Percentiles rank a stretch among this genome's conserved stretches.
Conservation (phyloP, 2,329 filamentous ascomycete species). For the Dactylellina parvicollis region DNA sequence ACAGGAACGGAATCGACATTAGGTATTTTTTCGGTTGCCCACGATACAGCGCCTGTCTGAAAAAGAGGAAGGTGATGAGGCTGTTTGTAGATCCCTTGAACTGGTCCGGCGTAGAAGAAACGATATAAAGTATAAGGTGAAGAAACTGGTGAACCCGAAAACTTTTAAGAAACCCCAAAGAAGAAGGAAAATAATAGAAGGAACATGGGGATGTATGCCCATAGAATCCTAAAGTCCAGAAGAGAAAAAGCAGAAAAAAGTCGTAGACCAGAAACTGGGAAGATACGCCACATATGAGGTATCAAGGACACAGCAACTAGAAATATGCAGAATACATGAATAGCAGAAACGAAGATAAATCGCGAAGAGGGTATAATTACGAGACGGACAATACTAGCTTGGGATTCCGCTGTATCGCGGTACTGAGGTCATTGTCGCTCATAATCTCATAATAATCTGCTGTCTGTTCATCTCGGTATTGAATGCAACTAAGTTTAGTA, state of each 20-base stretch:
- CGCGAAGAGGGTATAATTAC: conserved; percentile 25
- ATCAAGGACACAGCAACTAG: conserved; percentile 30
- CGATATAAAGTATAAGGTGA: conserved; percentile 1
- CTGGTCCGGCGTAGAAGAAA: conserved; percentile 28
- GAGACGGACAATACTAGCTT: conserved; percentile 81
- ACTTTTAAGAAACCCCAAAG: conserved; percentile 34
- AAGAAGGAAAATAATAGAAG: conserved; percentile 6
- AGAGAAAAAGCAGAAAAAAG: conserved; percentile 18
- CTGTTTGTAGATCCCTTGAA: conserved; percentile 17
- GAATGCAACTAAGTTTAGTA: conserved; percentile 74
- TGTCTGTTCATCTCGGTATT: conserved; percentile 85
- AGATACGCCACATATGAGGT: conserved; percentile 40
- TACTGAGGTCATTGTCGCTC: conserved; percentile 82
- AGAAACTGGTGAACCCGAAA: conserved; percentile 18
- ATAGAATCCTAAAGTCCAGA: conserved; percentile 7
- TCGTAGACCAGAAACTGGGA: conserved; percentile 38
- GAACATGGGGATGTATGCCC: not conserved
- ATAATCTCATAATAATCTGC: conserved; percentile 78
- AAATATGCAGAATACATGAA: conserved; percentile 22
- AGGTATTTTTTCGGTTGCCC: conserved; percentile 2
- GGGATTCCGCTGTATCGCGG: conserved; percentile 82
- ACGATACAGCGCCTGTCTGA: conserved; percentile 1
- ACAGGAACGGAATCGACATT: conserved; percentile 18
- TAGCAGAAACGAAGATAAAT: not conserved
- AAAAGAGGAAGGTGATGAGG: conserved; percentile 3